Base-by-base conservation (phyloP, 208 protist genomes). In the Wallacemonas rigidus region DNA sequence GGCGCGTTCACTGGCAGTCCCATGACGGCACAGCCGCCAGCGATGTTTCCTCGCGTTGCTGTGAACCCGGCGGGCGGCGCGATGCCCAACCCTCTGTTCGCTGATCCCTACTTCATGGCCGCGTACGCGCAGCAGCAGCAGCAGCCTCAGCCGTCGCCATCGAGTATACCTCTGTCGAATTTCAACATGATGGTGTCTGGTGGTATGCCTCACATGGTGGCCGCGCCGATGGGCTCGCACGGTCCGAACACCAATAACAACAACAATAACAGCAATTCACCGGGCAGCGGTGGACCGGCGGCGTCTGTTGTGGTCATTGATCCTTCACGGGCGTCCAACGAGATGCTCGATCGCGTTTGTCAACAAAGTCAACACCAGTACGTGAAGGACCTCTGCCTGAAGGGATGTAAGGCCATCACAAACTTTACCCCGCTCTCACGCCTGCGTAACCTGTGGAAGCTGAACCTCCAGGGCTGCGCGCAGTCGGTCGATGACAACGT, bases 391-490 rank as follows among this genome's bases (percentile, higher is more conserved):
- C 61, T 91, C 5, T 85, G 75, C 57, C 55, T 89, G 41, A 88
- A 89, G 64, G 77, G 78, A 40, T 91, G 86, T 79, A 83, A 83
- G 55, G 79, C 78, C 39, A 85, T 91, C 81, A 86, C 80, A 58
- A 82, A 72, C 75, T 80, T 91, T 45, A 76, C 51, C 50, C 75
- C 83, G 41, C 71, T 91, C 57, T 64, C 73, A 4, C 80, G 76
- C 6, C 79, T 91, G 63, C 72, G 75, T 38, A 87, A 85, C 67
- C 51, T 91, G 63, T 91, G 86, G 83, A 82, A 87, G 73, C 71
- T 91, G 55, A 91, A 87, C 68, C 73, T 91, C 63, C 86, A 91
- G 67, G 83, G 86, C 38, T 91, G 86, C 79, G 67, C 76, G 40
- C 80, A 82, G 71, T 73, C 55, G 43, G 83, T 91, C 2, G 83